Evolutionary conservation across 352 stramenopile genomes (phyloP), one percentile per base, ranked within the genome.

Genomic region (Sclerospora graminicola): DNA sequence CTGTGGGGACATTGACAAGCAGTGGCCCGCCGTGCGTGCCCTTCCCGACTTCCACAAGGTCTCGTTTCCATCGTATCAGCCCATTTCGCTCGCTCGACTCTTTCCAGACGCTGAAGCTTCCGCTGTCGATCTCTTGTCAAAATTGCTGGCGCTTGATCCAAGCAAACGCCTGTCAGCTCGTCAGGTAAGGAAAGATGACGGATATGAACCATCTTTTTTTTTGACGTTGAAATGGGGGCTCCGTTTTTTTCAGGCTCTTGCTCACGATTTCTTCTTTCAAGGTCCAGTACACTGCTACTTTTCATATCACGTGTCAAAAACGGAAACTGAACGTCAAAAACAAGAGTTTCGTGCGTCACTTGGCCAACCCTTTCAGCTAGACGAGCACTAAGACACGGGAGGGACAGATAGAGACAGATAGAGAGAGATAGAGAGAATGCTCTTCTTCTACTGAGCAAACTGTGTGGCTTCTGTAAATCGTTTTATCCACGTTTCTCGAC

Each of bases 11-110:
- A 63, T 75, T 0, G 66, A 75, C 33, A 54, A 52, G 24, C 59
- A 72, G 23, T 89, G 76, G 71, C 69, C 66, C 2, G 69, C 63
- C 30, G 69, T 76, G 8, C 29, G 53, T 8, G 35, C 49, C 16
- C 60, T 89, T 15, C 73, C 79, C 0, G 79, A 90, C 50, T 85
- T 72, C 39, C 48, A 52, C 63, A 88, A 90, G 45, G 68, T 90
- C 18, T 58, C 51, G 19, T 85, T 88, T 42, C 75, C 75, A 8
- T 37, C 51, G 11, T 88, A 82, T 45, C 31, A 52, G 8, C 57
- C 67, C 1, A 60, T 87, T n/a, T n/a, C n/a, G n/a, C n/a, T n/a
- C n/a, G n/a, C n/a, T n/a, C n/a, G n/a, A 4, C 14, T 88, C 1
- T 78, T 88, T 24, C 71, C 61, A 0, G 70, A 88, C 21, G 64